These are phyloP conservation scores for Rosa rugosa DNA, from an alignment of 306 rosid genomes.

Conservation along the genomic window DNA sequence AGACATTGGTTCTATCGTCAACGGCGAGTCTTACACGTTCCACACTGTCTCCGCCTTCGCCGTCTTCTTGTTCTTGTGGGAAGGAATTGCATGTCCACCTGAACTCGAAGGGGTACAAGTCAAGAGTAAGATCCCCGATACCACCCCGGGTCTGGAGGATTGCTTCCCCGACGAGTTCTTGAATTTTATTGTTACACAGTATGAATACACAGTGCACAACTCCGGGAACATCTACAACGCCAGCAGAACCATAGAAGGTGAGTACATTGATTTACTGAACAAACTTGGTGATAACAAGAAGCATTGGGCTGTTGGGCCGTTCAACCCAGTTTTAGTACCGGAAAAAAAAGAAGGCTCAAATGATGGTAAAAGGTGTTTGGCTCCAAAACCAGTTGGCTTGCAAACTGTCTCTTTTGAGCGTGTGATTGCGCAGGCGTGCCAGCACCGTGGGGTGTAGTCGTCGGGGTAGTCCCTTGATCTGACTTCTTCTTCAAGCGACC, in stretches of 20 bases:
- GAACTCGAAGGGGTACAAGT: not conserved
- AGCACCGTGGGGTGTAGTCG: no score
- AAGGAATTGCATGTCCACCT: conserved; percentile 22
- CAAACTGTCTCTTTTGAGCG: no score
- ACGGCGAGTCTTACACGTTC: conserved; percentile 55
- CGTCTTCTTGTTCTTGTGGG: conserved; percentile 38
- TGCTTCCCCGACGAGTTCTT: conserved; percentile 49
- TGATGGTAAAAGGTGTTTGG: not conserved
- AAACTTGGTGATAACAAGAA: conserved; percentile 22
- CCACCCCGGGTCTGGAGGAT: conserved; percentile 47
- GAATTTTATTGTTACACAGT: conserved; percentile 35
- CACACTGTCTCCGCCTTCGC: conserved; percentile 65
- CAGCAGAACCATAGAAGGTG: conserved; percentile 44
- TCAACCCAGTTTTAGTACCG: conserved; percentile 41
- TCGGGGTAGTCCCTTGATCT: no score
- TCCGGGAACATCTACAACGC: conserved; percentile 54
- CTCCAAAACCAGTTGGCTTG: no score
- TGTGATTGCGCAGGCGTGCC: no score
- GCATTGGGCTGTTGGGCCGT: conserved; percentile 73
- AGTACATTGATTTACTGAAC: conserved; percentile 45
- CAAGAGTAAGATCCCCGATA: conserved; percentile 21
- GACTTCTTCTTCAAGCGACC: no score
- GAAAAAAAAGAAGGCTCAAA: not conserved
- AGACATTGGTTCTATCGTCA: conserved; percentile 37
- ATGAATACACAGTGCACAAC: conserved; percentile 29